These are phyloP conservation scores for Stropharia rugosoannulata DNA, from an alignment of 768 basidiomycete genomes.

Conservation along the genomic window DNA sequence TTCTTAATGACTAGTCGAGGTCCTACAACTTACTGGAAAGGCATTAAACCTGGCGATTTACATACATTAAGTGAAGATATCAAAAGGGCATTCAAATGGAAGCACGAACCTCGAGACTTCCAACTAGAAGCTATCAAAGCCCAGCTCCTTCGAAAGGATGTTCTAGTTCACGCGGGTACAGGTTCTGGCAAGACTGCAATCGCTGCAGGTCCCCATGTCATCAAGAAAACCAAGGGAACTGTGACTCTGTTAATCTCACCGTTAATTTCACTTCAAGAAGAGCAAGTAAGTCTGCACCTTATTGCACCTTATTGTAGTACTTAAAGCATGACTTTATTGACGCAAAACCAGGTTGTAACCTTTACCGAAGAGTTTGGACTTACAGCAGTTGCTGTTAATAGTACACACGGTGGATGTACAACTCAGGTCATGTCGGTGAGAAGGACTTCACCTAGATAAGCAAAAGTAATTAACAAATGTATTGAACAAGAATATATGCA, in stretches of 20 bases:
- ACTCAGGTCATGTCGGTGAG: constrained; percentile 23
- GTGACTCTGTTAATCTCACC: constrained; percentile 38
- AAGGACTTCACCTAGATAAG: background rate
- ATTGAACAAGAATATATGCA: constrained; percentile 22
- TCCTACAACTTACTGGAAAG: constrained; percentile 17
- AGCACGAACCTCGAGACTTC: constrained; percentile 17
- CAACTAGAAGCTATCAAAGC: constrained; percentile 28
- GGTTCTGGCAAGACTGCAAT: constrained; percentile 37
- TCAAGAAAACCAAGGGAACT: constrained; percentile 21
- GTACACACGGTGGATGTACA: constrained; percentile 25
- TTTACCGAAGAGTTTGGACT: constrained; percentile 30
- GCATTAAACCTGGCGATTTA: constrained; percentile 4
- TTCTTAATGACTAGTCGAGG: constrained; percentile 10
- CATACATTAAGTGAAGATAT: constrained; percentile 4
- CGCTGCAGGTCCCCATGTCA: constrained; percentile 37
- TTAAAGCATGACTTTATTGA: too few relatives aligned
- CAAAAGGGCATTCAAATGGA: constrained; percentile 20
- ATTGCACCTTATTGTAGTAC: too few relatives aligned
- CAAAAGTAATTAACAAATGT: too few relatives aligned
- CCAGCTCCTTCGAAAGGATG: constrained; percentile 29
- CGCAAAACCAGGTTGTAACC: too few relatives aligned
- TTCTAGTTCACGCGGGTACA: constrained; percentile 34
- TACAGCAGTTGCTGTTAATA: constrained; percentile 30
- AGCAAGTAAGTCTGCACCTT: constrained; percentile 25
- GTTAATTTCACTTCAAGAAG: constrained; percentile 36